phyloP scores from a whole-genome alignment of 208 protist genomes.

The Wallacemonas sp. region DNA sequence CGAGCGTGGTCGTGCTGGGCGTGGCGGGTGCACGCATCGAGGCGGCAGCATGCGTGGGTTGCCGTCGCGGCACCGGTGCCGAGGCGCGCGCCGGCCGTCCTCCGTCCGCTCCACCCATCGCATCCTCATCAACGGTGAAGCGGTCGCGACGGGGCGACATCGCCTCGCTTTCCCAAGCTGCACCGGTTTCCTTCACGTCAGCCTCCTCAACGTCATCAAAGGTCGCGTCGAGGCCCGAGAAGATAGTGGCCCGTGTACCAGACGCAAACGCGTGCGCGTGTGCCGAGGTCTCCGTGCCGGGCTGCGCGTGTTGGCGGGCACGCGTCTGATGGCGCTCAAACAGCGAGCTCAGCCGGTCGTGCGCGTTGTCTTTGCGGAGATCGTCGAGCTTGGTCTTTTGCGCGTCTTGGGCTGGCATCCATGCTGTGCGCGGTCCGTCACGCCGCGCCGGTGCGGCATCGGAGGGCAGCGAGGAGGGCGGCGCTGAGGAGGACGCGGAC shows the following conservation, averaged over 20 bases:
- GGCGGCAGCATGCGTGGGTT: too few relatives aligned
- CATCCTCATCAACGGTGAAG: conserved; percentile 11
- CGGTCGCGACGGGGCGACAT: not conserved
- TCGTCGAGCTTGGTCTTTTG: not conserved
- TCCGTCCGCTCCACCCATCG: not conserved
- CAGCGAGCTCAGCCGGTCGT: not conserved
- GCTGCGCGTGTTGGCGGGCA: not conserved
- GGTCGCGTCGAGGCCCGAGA: too few relatives aligned
- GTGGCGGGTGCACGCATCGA: not conserved
- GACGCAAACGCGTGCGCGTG: too few relatives aligned
- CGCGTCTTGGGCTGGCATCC: not conserved
- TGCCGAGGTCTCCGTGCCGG: not conserved
- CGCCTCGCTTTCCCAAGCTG: too few relatives aligned
- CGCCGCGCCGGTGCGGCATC: too few relatives aligned
- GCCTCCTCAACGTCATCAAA: too few relatives aligned
- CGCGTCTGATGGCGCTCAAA: conserved; percentile 1
- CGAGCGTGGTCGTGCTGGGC: conserved; percentile 19
- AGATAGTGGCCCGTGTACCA: too few relatives aligned
- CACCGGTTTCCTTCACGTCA: too few relatives aligned
- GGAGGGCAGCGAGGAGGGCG: too few relatives aligned
- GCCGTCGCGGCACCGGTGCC: too few relatives aligned
- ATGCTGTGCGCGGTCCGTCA: conserved; percentile 8
- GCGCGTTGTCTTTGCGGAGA: not conserved
- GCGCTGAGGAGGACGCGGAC: too few relatives aligned
- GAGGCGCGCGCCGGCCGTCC: too few relatives aligned